Conservation (phyloP, 169 alveolate species). For the Besnoitia besnoiti region DNA sequence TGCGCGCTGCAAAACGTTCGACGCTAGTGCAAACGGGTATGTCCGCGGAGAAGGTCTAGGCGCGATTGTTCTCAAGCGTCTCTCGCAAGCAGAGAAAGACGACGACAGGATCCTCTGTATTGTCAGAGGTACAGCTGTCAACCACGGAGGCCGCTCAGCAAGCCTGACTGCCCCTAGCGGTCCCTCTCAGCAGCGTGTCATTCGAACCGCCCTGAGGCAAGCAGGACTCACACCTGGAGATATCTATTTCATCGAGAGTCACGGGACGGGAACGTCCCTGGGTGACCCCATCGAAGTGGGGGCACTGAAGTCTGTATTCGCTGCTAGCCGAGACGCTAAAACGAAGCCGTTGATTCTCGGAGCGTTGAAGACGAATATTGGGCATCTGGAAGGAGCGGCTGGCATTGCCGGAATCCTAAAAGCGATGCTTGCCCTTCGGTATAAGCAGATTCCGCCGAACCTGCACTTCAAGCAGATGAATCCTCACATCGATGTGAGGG, state of each 20-base stretch:
- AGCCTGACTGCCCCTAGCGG: constrained; percentile 82
- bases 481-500: constrained; percentile 81
- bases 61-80: constrained; percentile 71
- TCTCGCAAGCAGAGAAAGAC: constrained; percentile 69
- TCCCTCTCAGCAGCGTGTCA: constrained; percentile 80
- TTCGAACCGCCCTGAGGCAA: constrained; percentile 73
- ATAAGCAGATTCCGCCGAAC: constrained; percentile 79
- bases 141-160: constrained; percentile 82
- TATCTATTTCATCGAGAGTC: constrained; percentile 76
- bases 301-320: constrained; percentile 75
- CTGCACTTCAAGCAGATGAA: constrained; percentile 78
- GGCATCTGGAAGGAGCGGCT: constrained; percentile 86
- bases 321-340: constrained; percentile 69
- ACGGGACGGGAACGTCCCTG: constrained; percentile 82
- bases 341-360: constrained; percentile 80
- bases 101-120: constrained; percentile 68
- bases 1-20: constrained; percentile 81
- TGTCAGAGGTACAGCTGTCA: constrained; percentile 78
- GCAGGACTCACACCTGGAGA: constrained; percentile 72
- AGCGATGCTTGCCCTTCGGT: constrained; percentile 73
- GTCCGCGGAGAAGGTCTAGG: constrained; percentile 83
- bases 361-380: constrained; percentile 83
- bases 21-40: constrained; percentile 82
- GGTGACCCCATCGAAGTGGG: constrained; percentile 83
- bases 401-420: constrained; percentile 81